These are phyloP conservation scores for Sarcodon sp. DNA, from an alignment of 768 basidiomycete genomes.

Conservation along the genomic window DNA sequence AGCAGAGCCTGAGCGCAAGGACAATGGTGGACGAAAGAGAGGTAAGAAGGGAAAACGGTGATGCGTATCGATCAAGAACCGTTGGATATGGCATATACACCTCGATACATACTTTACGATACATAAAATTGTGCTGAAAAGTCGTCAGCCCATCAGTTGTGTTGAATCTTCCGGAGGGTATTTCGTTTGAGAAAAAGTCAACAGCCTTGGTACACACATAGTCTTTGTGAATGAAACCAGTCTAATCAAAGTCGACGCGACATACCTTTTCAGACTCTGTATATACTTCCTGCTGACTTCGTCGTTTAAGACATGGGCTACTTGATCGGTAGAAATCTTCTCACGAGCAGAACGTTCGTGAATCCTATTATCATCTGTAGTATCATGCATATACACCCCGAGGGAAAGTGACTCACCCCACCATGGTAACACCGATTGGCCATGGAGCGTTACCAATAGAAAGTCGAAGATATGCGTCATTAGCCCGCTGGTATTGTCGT, in stretches of 20 bases:
- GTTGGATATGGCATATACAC: too few species aligned
- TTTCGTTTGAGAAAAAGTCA: constrained; percentile 94
- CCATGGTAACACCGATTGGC: constrained; percentile 99
- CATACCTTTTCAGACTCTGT: constrained; percentile 89
- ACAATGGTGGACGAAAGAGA: constrained; percentile 13
- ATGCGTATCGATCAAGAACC: too few species aligned
- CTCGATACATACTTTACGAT: too few species aligned
- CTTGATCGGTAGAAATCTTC: constrained; percentile 94
- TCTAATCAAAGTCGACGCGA: not conserved
- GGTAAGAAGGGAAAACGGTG: constrained; percentile 22
- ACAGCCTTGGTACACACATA: constrained; percentile 37
- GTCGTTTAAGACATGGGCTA: constrained; percentile 97
- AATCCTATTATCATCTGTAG: constrained; percentile 37
- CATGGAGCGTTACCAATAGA: constrained; percentile 98
- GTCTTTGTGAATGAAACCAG: not conserved
- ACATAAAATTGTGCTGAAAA: not conserved
- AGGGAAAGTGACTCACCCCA: constrained; percentile 51
- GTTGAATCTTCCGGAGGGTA: constrained; percentile 90
- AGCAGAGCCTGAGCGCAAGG: constrained; percentile 22
- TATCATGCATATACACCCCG: not conserved
- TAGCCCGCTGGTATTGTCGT: constrained; percentile 89
- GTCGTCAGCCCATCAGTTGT: constrained; percentile 75
- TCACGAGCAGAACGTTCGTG: constrained; percentile 97
- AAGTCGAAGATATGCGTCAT: constrained; percentile 92
- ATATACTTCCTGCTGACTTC: constrained; percentile 99